Evolutionary conservation across 495 filamentous ascomycete species (phyloP).

Genomic region (Neurospora hispaniola): DNA sequence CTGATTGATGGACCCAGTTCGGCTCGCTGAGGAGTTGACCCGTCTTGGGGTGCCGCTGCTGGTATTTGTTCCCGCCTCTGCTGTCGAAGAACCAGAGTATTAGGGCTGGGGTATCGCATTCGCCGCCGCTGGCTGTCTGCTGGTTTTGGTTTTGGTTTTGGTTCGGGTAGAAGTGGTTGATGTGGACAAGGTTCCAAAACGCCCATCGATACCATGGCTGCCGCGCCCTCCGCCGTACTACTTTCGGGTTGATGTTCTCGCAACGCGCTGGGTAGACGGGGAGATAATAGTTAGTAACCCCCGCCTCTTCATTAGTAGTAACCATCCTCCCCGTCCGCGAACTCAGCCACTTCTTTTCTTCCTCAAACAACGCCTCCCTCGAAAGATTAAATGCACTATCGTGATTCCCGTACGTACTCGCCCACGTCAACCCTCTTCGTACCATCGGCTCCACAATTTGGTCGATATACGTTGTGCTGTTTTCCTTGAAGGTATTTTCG

Average conservation of each 20-base stretch:
- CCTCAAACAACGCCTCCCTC: constrained; percentile 38
- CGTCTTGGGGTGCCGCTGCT: constrained; percentile 25
- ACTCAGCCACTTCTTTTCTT: constrained; percentile 43
- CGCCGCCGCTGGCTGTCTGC: background rate
- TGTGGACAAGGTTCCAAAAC: background rate
- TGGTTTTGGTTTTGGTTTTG: background rate
- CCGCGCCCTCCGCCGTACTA: background rate
- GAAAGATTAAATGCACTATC: constrained; percentile 54
- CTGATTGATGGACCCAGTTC: constrained; percentile 37
- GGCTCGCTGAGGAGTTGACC: constrained; percentile 23
- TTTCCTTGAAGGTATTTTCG: constrained; percentile 48
- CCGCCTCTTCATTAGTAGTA: constrained; percentile 25
- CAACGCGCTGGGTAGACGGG: constrained; percentile 28
- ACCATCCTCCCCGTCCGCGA: constrained; percentile 44
- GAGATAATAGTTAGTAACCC: constrained; percentile 64
- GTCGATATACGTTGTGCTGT: constrained; percentile 50
- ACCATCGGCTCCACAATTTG: constrained; percentile 48
- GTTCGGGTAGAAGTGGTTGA: background rate
- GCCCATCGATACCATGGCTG: background rate
- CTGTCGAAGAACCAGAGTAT: constrained; percentile 73
- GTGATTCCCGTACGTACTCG: constrained; percentile 66
- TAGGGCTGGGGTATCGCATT: constrained; percentile 21
- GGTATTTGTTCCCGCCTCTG: constrained; percentile 48
- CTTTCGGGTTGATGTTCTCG: constrained; percentile 3
- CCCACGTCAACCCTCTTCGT: constrained; percentile 44